These are phyloP conservation scores for Plantago lanceolata DNA, from an alignment of 305 asterid genomes.

Conservation along the genomic window DNA sequence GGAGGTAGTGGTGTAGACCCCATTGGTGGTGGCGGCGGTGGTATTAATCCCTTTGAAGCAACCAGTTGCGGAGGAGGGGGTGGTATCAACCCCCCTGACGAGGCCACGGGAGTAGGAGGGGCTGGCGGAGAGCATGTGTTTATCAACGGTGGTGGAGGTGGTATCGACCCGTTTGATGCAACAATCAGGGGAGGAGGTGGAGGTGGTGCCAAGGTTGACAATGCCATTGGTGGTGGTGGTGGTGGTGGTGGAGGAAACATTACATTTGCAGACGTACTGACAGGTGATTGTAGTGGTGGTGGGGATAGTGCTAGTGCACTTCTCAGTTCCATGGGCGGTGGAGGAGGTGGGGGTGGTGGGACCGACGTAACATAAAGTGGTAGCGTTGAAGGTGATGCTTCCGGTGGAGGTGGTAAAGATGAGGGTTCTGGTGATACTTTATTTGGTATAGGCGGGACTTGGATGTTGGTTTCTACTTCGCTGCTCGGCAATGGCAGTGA, in stretches of 20 bases:
- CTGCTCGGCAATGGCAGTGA: not conserved
- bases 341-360: constrained; percentile 38
- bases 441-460: constrained; percentile 14
- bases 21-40: constrained; percentile 33
- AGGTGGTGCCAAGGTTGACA: constrained; percentile 10
- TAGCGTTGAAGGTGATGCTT: constrained; percentile 21
- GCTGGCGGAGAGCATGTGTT: constrained; percentile 22
- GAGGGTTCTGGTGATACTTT: constrained; percentile 11
- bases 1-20: constrained; percentile 44
- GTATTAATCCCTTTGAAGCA: constrained; percentile 29
- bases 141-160: constrained; percentile 23
- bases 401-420: constrained; percentile 16
- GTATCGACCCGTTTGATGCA: not conserved
- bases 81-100: constrained; percentile 26
- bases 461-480: constrained; percentile 20
- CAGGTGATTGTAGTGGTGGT: constrained; percentile 22
- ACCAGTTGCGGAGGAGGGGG: constrained; percentile 47
- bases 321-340: constrained; percentile 25
- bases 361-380: not conserved
- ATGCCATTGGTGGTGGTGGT: constrained; percentile 19
- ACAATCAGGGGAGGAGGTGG: constrained; percentile 18
- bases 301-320: constrained; percentile 21
- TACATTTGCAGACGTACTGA: not conserved
- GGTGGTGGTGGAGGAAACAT: constrained; percentile 23
- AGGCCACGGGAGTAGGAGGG: constrained; percentile 31